Base-by-base conservation (phyloP, 73 alveolate genomes). In the Paramecium bursaria region DNA sequence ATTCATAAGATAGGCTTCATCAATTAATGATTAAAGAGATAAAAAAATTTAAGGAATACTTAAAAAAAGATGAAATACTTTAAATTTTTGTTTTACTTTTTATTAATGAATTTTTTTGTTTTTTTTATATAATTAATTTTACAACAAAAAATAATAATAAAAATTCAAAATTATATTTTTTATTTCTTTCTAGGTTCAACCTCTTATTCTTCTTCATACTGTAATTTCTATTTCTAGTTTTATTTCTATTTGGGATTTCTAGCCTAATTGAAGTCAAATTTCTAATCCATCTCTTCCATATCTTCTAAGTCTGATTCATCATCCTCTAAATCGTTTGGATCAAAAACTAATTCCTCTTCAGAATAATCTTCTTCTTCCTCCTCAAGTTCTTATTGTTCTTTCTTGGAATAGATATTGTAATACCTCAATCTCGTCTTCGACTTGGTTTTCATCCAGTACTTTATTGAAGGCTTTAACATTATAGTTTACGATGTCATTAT, bases 401-500 rank as follows among this genome's bases (percentile, higher is more conserved):
- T 76, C 46, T 86, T 87, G 15, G 1, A 11, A 30, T 30, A 2
- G 17, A 31, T 54, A 22, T 10, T 54, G 4, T 29, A 31, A 9
- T 51, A 75, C 97, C 15, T 92, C 94, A 49, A 90, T 91, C 5
- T 49, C 92, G 29, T 90, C 91, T 19, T 48, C 50, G 23, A 90
- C 93, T 54, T 91, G 88, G 55, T 95, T 92, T 44, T 87, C 67
- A 73, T 93, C 98, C 53, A 97, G 73, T 0, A 73, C 92, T 49
- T 91, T 75, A 48, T 94, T 75, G 88, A 95, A 97, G 25, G 88
- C 96, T 51, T 92, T 92, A 55, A 90, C 88, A 55, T 98, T 89
- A 44, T 90, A 30, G 86, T 98, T 98, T 94, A 97, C 96, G 54
- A 98, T 96, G 29, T 92, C 99, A 39, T 89, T 91, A 53, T 95